These are phyloP conservation scores for Isoetes taiwanensis DNA, from an alignment of 75 land plant genomes.

Conservation along the genomic window DNA sequence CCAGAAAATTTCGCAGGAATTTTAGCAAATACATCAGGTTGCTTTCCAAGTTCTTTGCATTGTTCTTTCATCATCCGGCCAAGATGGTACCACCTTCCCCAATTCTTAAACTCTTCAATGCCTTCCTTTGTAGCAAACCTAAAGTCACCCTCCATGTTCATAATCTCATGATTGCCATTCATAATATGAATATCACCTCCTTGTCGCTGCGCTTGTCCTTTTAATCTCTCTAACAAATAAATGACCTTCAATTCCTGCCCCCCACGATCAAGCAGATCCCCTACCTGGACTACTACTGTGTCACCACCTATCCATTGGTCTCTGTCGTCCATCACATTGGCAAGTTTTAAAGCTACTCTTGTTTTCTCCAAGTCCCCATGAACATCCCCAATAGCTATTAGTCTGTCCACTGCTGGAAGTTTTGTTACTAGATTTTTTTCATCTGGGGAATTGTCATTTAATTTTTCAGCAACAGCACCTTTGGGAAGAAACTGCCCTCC, in stretches of 20 bases:
- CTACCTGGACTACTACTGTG: conserved; percentile 73
- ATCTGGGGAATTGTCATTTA: background rate
- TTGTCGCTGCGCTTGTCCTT: conserved; percentile 36
- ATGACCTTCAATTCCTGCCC: conserved; percentile 72
- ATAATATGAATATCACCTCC: conserved; percentile 69
- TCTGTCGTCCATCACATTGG: conserved; percentile 45
- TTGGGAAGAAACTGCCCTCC: conserved; percentile 43
- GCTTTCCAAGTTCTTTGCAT: conserved; percentile 32
- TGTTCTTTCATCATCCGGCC: conserved; percentile 51
- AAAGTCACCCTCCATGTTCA: conserved; percentile 87
- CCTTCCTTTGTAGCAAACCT: conserved; percentile 41
- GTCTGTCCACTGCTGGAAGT: conserved; percentile 43
- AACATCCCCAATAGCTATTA: conserved; percentile 88
- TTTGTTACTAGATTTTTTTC: conserved; percentile 18
- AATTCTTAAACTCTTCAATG: conserved; percentile 50
- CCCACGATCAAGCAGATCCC: conserved; percentile 90
- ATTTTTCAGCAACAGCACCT: background rate
- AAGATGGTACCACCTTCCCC: conserved; percentile 56
- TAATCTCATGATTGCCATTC: conserved; percentile 94
- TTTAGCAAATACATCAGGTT: conserved; percentile 35
- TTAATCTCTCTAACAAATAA: conserved; percentile 57
- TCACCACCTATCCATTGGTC: conserved; percentile 66
- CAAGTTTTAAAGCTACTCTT: conserved; percentile 42
- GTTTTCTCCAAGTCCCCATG: conserved; percentile 79
- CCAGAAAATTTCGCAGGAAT: conserved; percentile 27